Conservation (phyloP, 1,139 yeast genomes). For the Lodderomyces theae region DNA sequence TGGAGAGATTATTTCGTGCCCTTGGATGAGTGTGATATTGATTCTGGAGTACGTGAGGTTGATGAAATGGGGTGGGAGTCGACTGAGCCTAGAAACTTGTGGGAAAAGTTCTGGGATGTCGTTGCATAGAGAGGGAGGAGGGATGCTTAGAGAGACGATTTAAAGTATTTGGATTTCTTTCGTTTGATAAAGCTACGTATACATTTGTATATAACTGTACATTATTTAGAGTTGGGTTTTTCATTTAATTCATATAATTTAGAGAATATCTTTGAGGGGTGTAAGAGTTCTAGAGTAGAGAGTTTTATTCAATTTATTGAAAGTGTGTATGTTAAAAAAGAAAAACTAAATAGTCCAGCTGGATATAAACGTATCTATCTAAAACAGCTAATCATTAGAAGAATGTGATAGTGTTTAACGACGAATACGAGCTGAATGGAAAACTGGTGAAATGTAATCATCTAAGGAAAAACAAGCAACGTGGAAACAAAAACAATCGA, state of each 20-base stretch:
- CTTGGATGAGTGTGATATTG: conserved; percentile 58
- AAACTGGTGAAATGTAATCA: not conserved
- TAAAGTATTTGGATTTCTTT: too few species aligned
- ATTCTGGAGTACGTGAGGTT: conserved; percentile 56
- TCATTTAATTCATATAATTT: not conserved
- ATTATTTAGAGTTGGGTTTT: too few species aligned
- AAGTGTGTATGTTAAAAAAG: not conserved
- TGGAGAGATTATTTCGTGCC: conserved; percentile 37
- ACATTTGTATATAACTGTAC: too few species aligned
- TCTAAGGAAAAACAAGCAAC: not conserved
- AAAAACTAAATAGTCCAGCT: not conserved
- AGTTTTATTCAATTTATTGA: not conserved
- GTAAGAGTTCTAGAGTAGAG: too few species aligned
- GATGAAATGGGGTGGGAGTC: conserved; percentile 48
- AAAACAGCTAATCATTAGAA: not conserved
- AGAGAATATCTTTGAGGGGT: too few species aligned
- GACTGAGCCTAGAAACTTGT: conserved; percentile 40
- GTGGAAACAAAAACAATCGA: too few species aligned
- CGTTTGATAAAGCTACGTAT: too few species aligned
- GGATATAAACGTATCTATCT: not conserved
- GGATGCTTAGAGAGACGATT: too few species aligned
- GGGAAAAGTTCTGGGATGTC: conserved; percentile 54
- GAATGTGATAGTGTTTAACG: not conserved
- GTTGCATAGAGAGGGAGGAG: conserved; percentile 16
- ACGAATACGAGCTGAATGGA: not conserved